Evolutionary conservation across 2,329 filamentous ascomycete genomes (phyloP), one percentile per base, ranked within the genome.

Genomic region (Claviceps sp.): DNA sequence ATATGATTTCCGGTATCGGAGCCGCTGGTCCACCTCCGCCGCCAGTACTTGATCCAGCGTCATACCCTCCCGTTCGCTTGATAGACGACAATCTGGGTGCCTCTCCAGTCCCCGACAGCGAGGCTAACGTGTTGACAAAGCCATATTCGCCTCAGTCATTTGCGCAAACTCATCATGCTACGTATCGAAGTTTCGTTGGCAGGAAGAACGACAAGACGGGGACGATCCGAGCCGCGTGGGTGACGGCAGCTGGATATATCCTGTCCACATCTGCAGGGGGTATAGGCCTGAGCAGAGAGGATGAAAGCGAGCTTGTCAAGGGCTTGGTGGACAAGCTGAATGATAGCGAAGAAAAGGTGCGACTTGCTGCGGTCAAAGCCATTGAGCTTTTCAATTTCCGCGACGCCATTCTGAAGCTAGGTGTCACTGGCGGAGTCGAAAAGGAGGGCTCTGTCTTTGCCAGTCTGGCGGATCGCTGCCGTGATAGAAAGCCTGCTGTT

Each of bases 1-100:
- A 97, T 63, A 90, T 98, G 75, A 85, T 94, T 26, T 85, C 91
- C 42, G 91, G 91, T 5, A 94, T 97, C 64, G 91, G 91, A 48
- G 87, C 91, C 55, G 88, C 90, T 55, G 91, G 91, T 0, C 86
- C 88, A 52, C 88, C 90, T 16, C 79, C 85, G 14, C 70, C 81
- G 6, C 79, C 85, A 9, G 67, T 73, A 1, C 76, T 95, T 62
- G 88, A 96, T 61, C 87, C 91, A 13, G 79, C 85, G 22, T 84
- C 85, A 34, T 96, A 94, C 61, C 91, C 91, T n/a, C 84, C 85
- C 4, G 72, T 85, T 47, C 84, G 78, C 55, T 65, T 88, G 38
- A 69, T 76, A 22, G 79, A 82, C 50, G 81, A 84, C 20, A 30
- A 57, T 9, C 63, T 72, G 24, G 64, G 70, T 4, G 70, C 75